Conservation (phyloP, 345 rosid genomes). For the Nasturtium officinale region DNA sequence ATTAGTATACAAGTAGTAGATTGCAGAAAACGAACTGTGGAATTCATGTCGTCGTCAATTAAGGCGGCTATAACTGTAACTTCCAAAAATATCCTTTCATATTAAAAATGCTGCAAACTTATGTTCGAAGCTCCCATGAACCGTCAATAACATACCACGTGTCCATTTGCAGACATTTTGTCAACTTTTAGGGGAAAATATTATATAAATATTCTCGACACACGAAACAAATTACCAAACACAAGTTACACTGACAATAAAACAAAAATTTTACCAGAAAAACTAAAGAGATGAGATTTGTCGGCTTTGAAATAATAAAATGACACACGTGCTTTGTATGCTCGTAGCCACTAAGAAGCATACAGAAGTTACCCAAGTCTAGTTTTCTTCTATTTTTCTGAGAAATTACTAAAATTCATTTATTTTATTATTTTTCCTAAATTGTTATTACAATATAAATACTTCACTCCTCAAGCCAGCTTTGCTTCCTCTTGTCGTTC, state of each 20-base stretch:
- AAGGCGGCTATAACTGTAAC: background rate
- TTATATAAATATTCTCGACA: background rate
- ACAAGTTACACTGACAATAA: no score
- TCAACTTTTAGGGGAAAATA: background rate
- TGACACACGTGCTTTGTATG: conserved; percentile 4
- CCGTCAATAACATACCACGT: conserved; percentile 9
- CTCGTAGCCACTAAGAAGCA: no score
- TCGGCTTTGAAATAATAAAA: no score
- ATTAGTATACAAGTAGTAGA: no score
- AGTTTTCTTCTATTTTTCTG: no score
- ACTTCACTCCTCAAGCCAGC: background rate
- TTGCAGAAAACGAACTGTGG: background rate
- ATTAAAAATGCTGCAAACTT: conserved; percentile 2
- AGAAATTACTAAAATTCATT: background rate
- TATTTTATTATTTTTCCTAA: no score
- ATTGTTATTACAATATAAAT: background rate
- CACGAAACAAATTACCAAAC: no score
- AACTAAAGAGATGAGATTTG: no score
- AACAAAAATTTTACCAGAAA: no score
- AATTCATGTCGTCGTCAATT: background rate
- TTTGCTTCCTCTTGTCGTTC: background rate
- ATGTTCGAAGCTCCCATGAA: conserved; percentile 12
- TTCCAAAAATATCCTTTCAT: background rate
- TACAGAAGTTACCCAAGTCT: no score
- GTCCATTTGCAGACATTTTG: background rate